Percentiles rank a stretch among this genome's conserved stretches.
phyloP scores from a whole-genome alignment of 768 basidiomycete genomes.

The Rhizopogon vinicolor region DNA sequence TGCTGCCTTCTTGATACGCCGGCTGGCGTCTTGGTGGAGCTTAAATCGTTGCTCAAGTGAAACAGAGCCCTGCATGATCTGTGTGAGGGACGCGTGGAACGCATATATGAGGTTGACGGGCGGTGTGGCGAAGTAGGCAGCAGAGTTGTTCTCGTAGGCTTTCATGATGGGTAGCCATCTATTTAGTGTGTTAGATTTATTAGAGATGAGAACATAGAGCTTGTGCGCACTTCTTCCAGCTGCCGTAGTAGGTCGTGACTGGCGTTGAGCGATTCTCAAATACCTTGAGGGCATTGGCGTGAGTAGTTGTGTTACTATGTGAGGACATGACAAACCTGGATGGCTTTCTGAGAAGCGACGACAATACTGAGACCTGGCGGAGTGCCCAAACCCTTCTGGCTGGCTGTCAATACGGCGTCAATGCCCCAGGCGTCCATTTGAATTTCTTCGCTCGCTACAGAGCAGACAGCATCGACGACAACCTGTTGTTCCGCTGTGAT shows the following conservation, averaged over 20 bases:
- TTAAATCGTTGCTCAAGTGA: conserved; percentile 77
- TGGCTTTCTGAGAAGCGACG: conserved; percentile 73
- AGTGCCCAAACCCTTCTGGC: conserved; percentile 89
- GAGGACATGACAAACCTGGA: conserved; percentile 41
- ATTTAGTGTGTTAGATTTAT: not conserved
- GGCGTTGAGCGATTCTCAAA: conserved; percentile 60
- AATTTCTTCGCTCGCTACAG: conserved; percentile 94
- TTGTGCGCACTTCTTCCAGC: conserved; percentile 70
- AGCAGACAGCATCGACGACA: conserved; percentile 91
- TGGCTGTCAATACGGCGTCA: conserved; percentile 83
- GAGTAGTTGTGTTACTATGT: not conserved
- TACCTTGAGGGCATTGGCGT: conserved; percentile 31
- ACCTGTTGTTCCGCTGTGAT: conserved; percentile 37
- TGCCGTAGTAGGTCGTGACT: conserved; percentile 77
- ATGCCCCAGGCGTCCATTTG: conserved; percentile 90
- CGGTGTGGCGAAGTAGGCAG: conserved; percentile 93
- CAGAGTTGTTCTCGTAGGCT: conserved; percentile 76
- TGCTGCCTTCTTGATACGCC: conserved; percentile 65
- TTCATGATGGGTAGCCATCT: conserved; percentile 95
- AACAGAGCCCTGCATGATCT: conserved; percentile 58
- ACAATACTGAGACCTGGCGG: conserved; percentile 92
- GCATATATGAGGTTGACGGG: conserved; percentile 95
- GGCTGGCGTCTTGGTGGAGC: conserved; percentile 65
- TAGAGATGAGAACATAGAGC: not conserved
- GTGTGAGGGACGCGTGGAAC: conserved; percentile 72